These are phyloP conservation scores for Daucus carota DNA, from an alignment of 129 eudicot genomes.

Conservation along the genomic window DNA sequence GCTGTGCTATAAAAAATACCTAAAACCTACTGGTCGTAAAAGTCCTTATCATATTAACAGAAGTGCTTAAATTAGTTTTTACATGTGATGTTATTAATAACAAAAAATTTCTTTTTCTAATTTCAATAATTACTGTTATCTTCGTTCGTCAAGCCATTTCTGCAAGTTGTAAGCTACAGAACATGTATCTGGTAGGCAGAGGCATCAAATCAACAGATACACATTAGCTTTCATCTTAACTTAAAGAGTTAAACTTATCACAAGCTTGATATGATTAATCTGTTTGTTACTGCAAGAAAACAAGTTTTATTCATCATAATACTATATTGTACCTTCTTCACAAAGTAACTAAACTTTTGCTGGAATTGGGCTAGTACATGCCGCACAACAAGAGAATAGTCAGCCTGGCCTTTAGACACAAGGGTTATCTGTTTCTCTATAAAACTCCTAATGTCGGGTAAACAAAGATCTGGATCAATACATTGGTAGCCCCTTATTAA, in stretches of 20 bases:
- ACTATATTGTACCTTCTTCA: constrained; percentile 45
- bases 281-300: neutral
- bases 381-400: constrained; percentile 66
- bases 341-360: constrained; percentile 69
- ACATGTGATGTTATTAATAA: neutral
- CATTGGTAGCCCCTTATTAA: constrained; percentile 87
- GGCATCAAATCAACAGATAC: neutral
- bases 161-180: neutral
- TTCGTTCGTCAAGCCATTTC: neutral
- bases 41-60: neutral
- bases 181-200: neutral
- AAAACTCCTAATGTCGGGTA: constrained; percentile 88
- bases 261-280: neutral
- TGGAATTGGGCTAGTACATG: constrained; percentile 76
- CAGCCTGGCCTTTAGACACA: constrained; percentile 86
- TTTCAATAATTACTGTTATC: neutral
- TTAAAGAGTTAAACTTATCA: neutral
- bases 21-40: neutral
- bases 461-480: constrained; percentile 88
- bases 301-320: neutral
- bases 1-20: no score
- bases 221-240: neutral
- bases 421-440: constrained; percentile 86
- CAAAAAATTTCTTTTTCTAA: neutral
- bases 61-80: neutral